Base-by-base conservation (phyloP, 176 grass and related monocot genomes). In the Musa schizocarpa region DNA sequence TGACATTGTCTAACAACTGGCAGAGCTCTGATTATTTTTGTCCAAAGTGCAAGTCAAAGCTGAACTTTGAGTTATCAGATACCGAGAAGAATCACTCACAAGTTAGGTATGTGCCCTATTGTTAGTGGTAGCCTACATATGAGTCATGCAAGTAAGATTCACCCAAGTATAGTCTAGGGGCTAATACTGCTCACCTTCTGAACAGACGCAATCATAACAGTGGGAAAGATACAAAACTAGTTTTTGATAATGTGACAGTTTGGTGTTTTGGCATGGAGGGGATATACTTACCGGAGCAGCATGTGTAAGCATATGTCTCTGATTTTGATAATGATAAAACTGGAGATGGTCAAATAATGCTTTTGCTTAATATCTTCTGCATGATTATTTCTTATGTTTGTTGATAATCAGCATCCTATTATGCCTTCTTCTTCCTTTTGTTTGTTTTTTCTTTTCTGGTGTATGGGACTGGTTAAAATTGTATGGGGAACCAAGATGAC, bases 251-350 rank as follows among this genome's bases (percentile, higher is more conserved):
- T 69, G 81, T 98, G 79, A 81, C 80, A 43, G 75, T 93, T 74
- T 62, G 77, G 80, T 98, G 90, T 79, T 93, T 87, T 85, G 90
- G 84, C 43, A 91, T 93, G 90, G 88, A 98, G 77, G 95, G 95
- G 78, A 87, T 76, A 68, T 98, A 91, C 50, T 49, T 93, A 79
- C 95, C 82, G 43, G 91, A 89, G 55, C 95, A 91, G 49, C 88
- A 98, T 78, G 66, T 98, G 95, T 98, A 88, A 88, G 94, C 72
- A 77, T 14, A 57, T 21, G 19, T 71, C 19, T 9, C 21, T 65
- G 14, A 16, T 8, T 43, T 50, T 51, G 34, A 70, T 70, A 11
- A 70, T 43, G 68, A 21, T 17, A 70, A 69, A 69, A 50, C 68
- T 3, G 9, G 43, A 50, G 50, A 9, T 4, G 11, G 13, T n/a